Percentiles rank a stretch among this genome's conserved stretches.
phyloP scores from a whole-genome alignment of 2,329 filamentous ascomycete species.

The Aspergillus uvarum region DNA sequence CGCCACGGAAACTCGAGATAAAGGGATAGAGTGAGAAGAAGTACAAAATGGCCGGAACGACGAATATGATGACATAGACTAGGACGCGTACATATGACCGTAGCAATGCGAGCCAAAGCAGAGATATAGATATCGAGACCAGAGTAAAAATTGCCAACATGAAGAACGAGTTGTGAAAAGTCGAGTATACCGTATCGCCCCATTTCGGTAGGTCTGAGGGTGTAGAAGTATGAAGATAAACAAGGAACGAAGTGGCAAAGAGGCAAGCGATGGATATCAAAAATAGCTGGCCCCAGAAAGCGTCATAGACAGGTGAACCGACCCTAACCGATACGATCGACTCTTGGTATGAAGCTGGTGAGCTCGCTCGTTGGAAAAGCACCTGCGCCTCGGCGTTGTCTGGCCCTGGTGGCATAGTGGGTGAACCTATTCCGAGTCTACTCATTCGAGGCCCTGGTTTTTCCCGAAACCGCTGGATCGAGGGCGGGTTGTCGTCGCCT shows the following conservation, averaged over 20 bases:
- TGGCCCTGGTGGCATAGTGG: slow-evolving; percentile 52
- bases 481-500: slow-evolving; percentile 50
- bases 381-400: slow-evolving; percentile 50
- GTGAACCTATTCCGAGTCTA: slow-evolving; percentile 39
- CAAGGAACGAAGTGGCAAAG: slow-evolving; percentile 82
- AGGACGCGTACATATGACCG: slow-evolving; percentile 85
- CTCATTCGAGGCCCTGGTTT: slow-evolving; percentile 40
- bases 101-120: slow-evolving; percentile 86
- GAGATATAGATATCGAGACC: slow-evolving; percentile 81
- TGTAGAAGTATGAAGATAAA: slow-evolving; percentile 82
- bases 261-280: slow-evolving; percentile 80
- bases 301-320: slow-evolving; percentile 78
- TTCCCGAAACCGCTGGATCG: slow-evolving; percentile 58
- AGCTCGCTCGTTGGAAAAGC: slow-evolving; percentile 47
- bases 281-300: slow-evolving; percentile 89
- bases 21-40: slow-evolving; percentile 91
- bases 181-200: slow-evolving; percentile 92
- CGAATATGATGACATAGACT: slow-evolving; percentile 75
- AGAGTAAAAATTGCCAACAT: slow-evolving; percentile 88
- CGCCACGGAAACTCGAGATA: slow-evolving; percentile 80
- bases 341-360: slow-evolving; percentile 55
- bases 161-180: slow-evolving; percentile 80
- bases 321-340: slow-evolving; percentile 59
- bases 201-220: slow-evolving; percentile 67
- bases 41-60: slow-evolving; percentile 80